These are phyloP conservation scores for Effrenium voratum DNA, from an alignment of 73 alveolate species.

Conservation along the genomic window DNA sequence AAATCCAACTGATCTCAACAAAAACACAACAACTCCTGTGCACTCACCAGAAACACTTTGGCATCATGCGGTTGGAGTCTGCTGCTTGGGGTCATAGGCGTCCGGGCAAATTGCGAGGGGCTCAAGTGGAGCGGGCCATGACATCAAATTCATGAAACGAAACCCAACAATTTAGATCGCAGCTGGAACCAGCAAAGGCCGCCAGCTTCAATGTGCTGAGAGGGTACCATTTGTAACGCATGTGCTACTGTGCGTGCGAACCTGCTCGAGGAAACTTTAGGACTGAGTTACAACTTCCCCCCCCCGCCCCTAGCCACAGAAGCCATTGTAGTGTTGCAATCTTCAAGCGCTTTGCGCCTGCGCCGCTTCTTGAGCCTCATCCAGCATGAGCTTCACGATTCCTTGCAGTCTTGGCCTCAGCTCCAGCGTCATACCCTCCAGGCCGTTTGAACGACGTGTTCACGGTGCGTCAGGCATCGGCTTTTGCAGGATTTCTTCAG, in stretches of 20 bases:
- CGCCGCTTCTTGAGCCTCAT: constrained; percentile 85
- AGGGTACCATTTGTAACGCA: too few relatives aligned
- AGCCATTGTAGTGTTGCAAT: not conserved
- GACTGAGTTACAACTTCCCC: not conserved
- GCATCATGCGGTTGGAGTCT: too few relatives aligned
- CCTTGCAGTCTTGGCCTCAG: constrained; percentile 71
- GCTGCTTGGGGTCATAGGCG: too few relatives aligned
- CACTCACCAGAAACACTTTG: too few relatives aligned
- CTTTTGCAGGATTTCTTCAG: constrained; percentile 80
- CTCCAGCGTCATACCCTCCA: not conserved
- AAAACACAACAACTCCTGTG: too few relatives aligned
- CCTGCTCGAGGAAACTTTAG: not conserved
- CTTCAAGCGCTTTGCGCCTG: not conserved
- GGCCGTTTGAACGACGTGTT: not conserved
- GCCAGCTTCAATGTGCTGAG: too few relatives aligned
- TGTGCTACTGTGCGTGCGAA: not conserved
- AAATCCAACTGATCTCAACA: too few relatives aligned
- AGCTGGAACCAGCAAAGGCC: too few relatives aligned
- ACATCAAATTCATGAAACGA: too few relatives aligned
- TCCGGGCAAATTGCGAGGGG: too few relatives aligned
- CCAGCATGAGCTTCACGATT: constrained; percentile 51
- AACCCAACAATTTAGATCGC: too few relatives aligned
- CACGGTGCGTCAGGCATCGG: not conserved
- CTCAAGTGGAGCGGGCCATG: too few relatives aligned
- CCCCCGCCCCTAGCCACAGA: not conserved